These are phyloP conservation scores for Osmozyma mogii DNA, from an alignment of 805 yeast species.

Conservation along the genomic window DNA sequence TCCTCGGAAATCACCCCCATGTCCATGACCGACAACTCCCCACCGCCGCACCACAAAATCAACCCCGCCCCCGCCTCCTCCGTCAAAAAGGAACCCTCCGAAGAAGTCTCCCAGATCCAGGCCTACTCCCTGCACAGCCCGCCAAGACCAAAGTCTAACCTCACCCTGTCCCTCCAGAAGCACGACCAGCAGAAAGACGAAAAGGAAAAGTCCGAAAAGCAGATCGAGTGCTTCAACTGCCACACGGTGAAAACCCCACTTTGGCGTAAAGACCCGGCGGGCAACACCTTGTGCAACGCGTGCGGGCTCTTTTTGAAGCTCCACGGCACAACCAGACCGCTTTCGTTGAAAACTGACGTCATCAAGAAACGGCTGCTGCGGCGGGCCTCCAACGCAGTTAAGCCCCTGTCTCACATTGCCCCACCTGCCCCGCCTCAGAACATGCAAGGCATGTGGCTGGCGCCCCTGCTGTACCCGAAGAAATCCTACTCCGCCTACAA, in stretches of 20 bases:
- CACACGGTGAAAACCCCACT: constrained; percentile 53
- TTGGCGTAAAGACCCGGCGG: constrained; percentile 54
- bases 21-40: constrained; percentile 20
- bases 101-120: not conserved
- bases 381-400: constrained; percentile 7
- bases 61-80: constrained; percentile 2
- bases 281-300: constrained; percentile 56
- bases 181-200: not conserved
- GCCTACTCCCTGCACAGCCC: constrained; percentile 1
- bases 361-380: constrained; percentile 51
- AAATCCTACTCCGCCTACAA: no score
- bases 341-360: constrained; percentile 48
- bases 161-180: constrained; percentile 9
- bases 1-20: constrained; percentile 20
- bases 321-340: constrained; percentile 56
- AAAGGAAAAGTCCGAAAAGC: constrained; percentile 3
- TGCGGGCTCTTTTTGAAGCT: constrained; percentile 55
- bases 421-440: no score
- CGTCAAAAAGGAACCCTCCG: constrained; percentile 1
- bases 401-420: no score
- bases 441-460: no score
- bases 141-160: constrained; percentile 7
- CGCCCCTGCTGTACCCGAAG: no score
- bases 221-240: constrained; percentile 48
- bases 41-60: constrained; percentile 8